Evolutionary conservation across 495 filamentous ascomycete genomes (phyloP).

Genomic region (Aspergillus bertholletiae): DNA sequence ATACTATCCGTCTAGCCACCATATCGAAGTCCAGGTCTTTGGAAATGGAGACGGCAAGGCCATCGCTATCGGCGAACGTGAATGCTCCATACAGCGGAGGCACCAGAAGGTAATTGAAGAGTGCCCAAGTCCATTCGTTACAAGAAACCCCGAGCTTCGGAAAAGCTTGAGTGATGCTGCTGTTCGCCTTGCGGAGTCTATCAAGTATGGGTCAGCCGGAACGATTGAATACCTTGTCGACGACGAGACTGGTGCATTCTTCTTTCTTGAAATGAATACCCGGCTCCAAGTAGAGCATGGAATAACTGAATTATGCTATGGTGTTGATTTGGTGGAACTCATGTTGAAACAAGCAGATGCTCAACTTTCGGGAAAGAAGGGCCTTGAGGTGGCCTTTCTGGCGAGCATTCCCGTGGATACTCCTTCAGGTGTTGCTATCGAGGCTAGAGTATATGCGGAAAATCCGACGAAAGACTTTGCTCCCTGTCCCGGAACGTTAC

Average conservation of each 20-base stretch:
- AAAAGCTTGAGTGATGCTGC: conserved; percentile 49
- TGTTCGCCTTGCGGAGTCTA: conserved; percentile 43
- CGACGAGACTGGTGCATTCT: conserved; percentile 53
- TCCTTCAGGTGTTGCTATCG: conserved; percentile 50
- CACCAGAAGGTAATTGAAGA: conserved; percentile 58
- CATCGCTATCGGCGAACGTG: conserved; percentile 40
- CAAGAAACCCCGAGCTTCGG: conserved; percentile 38
- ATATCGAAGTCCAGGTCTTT: conserved; percentile 47
- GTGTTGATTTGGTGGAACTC: conserved; percentile 55
- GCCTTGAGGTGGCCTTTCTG: conserved; percentile 30
- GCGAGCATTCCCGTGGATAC: conserved; percentile 24
- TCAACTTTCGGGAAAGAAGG: conserved; percentile 36
- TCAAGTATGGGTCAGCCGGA: conserved; percentile 57
- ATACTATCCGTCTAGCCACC: conserved; percentile 38
- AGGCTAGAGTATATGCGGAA: conserved; percentile 60
- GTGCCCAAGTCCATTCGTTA: conserved; percentile 50
- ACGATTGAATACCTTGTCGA: conserved; percentile 66
- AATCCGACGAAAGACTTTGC: conserved; percentile 54
- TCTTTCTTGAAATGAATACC: conserved; percentile 69
- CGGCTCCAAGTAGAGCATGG: conserved; percentile 66
- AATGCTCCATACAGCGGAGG: conserved; percentile 45
- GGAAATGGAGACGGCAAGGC: conserved; percentile 41
- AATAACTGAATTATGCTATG: conserved; percentile 59
- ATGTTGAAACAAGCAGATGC: conserved; percentile 54
- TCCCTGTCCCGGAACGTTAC: conserved; percentile 55